These are phyloP conservation scores for Bolboschoenus planiculmis DNA, from an alignment of 176 grass and related monocot genomes.

Conservation along the genomic window DNA sequence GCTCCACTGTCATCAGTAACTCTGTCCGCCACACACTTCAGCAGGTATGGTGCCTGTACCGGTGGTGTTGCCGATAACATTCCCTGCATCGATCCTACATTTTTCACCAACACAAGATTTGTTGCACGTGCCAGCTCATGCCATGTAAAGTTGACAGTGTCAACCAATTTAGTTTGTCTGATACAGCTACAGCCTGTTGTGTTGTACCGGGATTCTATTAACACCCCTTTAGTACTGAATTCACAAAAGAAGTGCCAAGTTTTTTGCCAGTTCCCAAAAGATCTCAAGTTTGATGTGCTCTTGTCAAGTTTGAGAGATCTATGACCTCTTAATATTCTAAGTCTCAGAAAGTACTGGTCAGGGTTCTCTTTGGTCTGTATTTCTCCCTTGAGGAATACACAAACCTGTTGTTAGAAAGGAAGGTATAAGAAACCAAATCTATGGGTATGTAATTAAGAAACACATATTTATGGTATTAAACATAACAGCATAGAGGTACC, in stretches of 20 bases:
- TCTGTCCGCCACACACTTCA: constrained; percentile 86
- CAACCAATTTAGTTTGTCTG: constrained; percentile 53
- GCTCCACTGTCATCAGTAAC: constrained; percentile 88
- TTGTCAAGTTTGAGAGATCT: constrained; percentile 71
- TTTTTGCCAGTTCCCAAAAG: constrained; percentile 64
- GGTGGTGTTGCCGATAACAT: constrained; percentile 77
- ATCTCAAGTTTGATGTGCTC: constrained; percentile 25
- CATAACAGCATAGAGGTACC: neutral
- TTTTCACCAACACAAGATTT: constrained; percentile 28
- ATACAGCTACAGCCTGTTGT: constrained; percentile 40
- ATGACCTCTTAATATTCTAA: constrained; percentile 54
- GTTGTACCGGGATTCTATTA: constrained; percentile 42
- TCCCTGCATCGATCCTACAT: constrained; percentile 39
- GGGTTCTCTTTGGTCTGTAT: constrained; percentile 26
- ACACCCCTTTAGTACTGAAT: constrained; percentile 65
- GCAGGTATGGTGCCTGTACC: constrained; percentile 70
- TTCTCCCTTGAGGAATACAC: constrained; percentile 79
- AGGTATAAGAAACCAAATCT: constrained; percentile 9
- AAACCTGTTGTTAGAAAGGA: constrained; percentile 38
- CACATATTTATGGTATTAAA: neutral
- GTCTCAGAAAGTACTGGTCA: constrained; percentile 44
- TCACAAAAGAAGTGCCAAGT: constrained; percentile 77
- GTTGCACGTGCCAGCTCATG: constrained; percentile 62
- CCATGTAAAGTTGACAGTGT: constrained; percentile 61
- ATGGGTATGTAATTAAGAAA: neutral